Base-by-base conservation (phyloP, 768 basidiomycete genomes). In the Aureoboletus auriporus region DNA sequence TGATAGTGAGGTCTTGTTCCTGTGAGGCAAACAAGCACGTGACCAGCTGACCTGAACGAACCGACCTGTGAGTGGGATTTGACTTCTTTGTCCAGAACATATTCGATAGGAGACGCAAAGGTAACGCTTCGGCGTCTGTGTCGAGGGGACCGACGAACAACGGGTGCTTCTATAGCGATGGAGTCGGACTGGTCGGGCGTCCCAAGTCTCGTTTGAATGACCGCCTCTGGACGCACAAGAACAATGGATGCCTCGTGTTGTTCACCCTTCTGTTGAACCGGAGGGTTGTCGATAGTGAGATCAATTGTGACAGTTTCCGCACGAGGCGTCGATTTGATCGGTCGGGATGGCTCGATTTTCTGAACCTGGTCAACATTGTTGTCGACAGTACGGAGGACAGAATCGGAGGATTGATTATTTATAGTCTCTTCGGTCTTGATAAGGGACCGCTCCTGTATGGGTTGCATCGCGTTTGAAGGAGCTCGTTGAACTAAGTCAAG, bases 231-330 rank as follows among this genome's bases (percentile, higher is more conserved):
- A 42, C 12, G 17, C 20, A 35, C 7, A 35, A 26, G 16, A 14
- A 29, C 20, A n/a, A 23, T 9, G 12, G 43, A 33, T 8, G 28
- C 12, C 41, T 47, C 36, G 28, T 40, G 44, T 16, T 11, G 6
- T 11, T 14, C 23, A n/a, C 9, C 37, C 16, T 44, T 44, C 39
- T 39, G 50, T 37, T 40, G 57, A 27, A 42, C 49, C 9, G 67
- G 68, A 26, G 64, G 51, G 4, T 47, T 48, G 37, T 71, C 68
- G 16, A 59, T 51, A n/a, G 74, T 77, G 46, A 78, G 65, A 58
- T 80, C 78, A 48, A 78, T 71, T 37, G 69, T 74, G 8, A 66
- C 55, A 17, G 52, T 50, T 37, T 70, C 54, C 17, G 46, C 52
- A 54, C 43, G 47, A 30, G 59, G 58, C 23, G 55, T 56, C 27